Evolutionary conservation across 2,329 filamentous ascomycete species (phyloP).

Genomic region (Nannizziopsis barbatae): DNA sequence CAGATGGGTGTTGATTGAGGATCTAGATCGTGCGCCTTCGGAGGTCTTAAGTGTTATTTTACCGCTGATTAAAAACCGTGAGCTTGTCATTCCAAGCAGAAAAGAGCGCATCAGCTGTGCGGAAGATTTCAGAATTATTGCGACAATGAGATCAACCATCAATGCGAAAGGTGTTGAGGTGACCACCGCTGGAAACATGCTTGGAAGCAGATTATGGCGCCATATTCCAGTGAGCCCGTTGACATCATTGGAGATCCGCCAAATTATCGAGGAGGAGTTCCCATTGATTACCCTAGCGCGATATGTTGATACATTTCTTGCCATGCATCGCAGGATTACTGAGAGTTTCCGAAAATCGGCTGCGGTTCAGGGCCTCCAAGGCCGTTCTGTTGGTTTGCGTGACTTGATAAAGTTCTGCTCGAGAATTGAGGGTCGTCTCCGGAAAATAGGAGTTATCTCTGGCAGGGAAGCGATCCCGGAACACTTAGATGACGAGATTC

Average conservation of each 20-base stretch:
- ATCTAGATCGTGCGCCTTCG: conserved; percentile 85
- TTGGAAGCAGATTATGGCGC: conserved; percentile 81
- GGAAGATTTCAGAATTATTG: conserved; percentile 79
- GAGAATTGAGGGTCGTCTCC: conserved; percentile 57
- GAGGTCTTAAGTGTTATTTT: conserved; percentile 90
- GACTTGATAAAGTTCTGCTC: conserved; percentile 89
- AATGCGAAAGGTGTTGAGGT: conserved; percentile 60
- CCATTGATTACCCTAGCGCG: conserved; percentile 49
- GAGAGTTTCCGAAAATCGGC: conserved; percentile 31
- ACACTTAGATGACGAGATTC: conserved; percentile 66
- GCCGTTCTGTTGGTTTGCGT: conserved; percentile 54
- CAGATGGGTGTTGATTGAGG: conserved; percentile 93
- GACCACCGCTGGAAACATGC: conserved; percentile 54
- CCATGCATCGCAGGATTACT: conserved; percentile 41
- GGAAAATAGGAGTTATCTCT: conserved; percentile 47
- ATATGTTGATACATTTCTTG: conserved; percentile 46
- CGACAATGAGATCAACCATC: conserved; percentile 65
- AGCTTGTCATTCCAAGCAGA: conserved; percentile 78
- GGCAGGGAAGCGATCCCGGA: conserved; percentile 63
- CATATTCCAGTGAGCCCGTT: conserved; percentile 59
- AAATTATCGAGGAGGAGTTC: conserved; percentile 61
- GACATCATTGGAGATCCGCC: conserved; percentile 56
- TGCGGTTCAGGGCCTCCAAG: conserved; percentile 30
- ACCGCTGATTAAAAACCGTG: conserved; percentile 83
- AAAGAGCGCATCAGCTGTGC: conserved; percentile 76